These are phyloP conservation scores for Tillandsia leiboldiana DNA, from an alignment of 176 grass and related monocot species.

Conservation along the genomic window DNA sequence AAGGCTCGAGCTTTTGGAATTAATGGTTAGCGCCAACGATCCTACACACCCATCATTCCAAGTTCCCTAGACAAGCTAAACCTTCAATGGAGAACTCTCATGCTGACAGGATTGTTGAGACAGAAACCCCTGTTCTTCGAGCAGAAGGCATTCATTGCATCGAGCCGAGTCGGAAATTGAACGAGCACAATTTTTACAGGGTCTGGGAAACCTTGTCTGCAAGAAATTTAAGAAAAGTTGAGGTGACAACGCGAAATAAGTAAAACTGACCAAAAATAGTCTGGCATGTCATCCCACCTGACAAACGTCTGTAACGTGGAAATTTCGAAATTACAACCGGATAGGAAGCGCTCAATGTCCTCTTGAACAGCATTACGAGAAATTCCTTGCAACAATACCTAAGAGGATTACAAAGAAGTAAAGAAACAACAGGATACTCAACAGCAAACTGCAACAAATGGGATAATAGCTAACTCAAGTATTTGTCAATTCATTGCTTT, in stretches of 20 bases:
- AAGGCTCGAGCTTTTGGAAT: too few species aligned
- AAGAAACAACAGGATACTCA: not conserved
- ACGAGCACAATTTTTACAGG: constrained; percentile 51
- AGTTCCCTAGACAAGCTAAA: not conserved
- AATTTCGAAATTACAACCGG: constrained; percentile 55
- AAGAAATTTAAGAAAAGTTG: constrained; percentile 9
- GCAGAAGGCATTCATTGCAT: constrained; percentile 54
- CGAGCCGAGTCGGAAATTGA: constrained; percentile 45
- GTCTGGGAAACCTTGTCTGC: constrained; percentile 46
- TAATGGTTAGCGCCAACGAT: too few species aligned
- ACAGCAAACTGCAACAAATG: not conserved
- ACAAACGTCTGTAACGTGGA: constrained; percentile 46
- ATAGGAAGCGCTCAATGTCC: constrained; percentile 79
- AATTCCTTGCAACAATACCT: constrained; percentile 83
- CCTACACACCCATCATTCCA: not conserved
- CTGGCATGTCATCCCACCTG: constrained; percentile 23
- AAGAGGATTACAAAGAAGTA: constrained; percentile 2
- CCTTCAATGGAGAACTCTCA: constrained; percentile 64
- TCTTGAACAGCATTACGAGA: constrained; percentile 49
- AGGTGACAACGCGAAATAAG: not conserved
- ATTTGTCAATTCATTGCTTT: too few species aligned
- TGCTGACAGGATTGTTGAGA: constrained; percentile 46
- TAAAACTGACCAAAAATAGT: constrained; percentile 15
- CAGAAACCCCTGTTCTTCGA: constrained; percentile 77
- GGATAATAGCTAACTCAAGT: too few species aligned